Evolutionary conservation across 305 asterid species (phyloP), one percentile per base, ranked within the genome.

Genomic region (Rubia occidens): DNA sequence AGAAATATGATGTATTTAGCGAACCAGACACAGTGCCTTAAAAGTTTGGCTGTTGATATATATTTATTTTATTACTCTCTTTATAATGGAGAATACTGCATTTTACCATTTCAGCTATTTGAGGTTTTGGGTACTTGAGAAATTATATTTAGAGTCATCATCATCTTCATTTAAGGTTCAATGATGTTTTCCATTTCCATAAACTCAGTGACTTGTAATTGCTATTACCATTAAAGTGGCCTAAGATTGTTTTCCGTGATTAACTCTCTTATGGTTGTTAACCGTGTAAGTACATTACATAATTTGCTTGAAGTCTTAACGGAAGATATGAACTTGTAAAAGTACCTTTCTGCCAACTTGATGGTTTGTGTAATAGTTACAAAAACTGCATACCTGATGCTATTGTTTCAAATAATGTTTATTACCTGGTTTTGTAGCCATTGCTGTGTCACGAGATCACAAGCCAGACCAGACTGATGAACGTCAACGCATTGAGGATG

Each of bases 401-500:
- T 37, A 15, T 26, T 15, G n/a, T 17, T 39, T 20, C 7, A 44
- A 42, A 62, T 54, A 24, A 47, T 0, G 10, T 18, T 20, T 21
- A 8, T 21, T 6, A 29, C 43, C 32, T 54, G 42, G 40, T 65
- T 37, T 78, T 81, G 79, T 81, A 90, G 96, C 96, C 63, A 32
- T 90, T 82, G 96, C 94, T 64, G 96, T 83, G 64, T 84, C 96
- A 64, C 89, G 94, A 69, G 96, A 88, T 71, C 96, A 90, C 84
- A 90, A 88, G 74, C 95, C 96, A 0, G 96, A 89, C 84, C 93
- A 88, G 82, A 81, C 87, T 53, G 96, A 89, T 70, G 95, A 89
- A 76, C 85, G 96, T 42, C 91, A 84, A 60, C 82, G 96, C 39
- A 89, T 89, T 76, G 96, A 89, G 81, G 84, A 89, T 70, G 96